Evolutionary conservation across 148 eudicot species (phyloP), one percentile per base, ranked within the genome.

Genomic region (Amaranthus palmeri): DNA sequence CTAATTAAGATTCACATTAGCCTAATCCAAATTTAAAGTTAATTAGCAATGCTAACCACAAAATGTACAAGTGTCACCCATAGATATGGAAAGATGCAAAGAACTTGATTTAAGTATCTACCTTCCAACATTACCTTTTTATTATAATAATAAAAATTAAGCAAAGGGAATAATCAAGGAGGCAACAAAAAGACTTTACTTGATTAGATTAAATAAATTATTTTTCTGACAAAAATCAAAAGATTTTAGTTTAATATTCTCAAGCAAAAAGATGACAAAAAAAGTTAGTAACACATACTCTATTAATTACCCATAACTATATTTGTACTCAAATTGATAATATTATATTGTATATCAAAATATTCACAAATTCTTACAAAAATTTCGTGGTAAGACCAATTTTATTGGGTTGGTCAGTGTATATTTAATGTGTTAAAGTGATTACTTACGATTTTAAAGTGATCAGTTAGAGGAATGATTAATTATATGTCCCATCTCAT

Each of bases 21-120:
- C 58, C 65, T 17, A 11, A 57, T 67, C 25, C 45, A 5, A 0
- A 25, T 25, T 25, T 25, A 25, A 25, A 55, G 54, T 36, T 4
- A 3, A 58, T 9, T 72, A 6, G 2, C 9, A 63, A 41, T 18
- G 61, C 43, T 11, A 75, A 69, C 25, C 48, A 59, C 69, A 40
- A 11, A 49, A 14, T 50, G 3, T 59, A 70, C 75, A 77, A 77
- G 72, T 57, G 75, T 77, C 67, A 54, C 14, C 4, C 51, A 62
- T 76, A 49, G 69, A 70, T 56, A 62, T 70, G 65, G 79, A 63
- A 72, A 54, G 77, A 78, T 67, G 42, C 76, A 61, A 61, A 54
- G 73, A 75, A 75, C 72, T 50, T 75, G 61, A 65, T 48, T 43
- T n/a, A 63, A 61, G 55, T 67, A 78, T 67, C 62, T 61, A 67